phyloP scores from a whole-genome alignment of 768 basidiomycete species.

The Kwoniella dejecticola region DNA sequence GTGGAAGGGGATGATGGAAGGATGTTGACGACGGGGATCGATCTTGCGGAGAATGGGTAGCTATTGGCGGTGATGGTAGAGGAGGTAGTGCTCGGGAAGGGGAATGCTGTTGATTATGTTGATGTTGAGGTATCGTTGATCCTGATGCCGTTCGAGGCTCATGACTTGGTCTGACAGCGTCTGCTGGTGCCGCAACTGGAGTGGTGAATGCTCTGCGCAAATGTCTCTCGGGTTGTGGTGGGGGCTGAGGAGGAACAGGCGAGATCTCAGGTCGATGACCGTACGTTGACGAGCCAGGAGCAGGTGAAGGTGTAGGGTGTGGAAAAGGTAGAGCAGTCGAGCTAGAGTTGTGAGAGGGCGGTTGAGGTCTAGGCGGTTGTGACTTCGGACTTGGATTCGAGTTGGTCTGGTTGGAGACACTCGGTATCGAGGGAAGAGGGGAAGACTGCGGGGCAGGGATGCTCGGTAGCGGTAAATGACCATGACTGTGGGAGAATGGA shows the following conservation, averaged over 20 bases:
- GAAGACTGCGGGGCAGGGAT: conserved; percentile 45
- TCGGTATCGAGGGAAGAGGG: conserved; percentile 28
- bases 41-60: conserved; percentile 16
- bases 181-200: conserved; percentile 21
- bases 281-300: background rate
- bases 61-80: conserved; percentile 31
- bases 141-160: conserved; percentile 30
- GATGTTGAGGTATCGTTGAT: conserved; percentile 9
- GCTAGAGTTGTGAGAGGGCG: background rate
- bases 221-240: conserved; percentile 50
- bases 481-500: background rate
- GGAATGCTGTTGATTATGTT: conserved; percentile 20
- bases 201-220: conserved; percentile 41
- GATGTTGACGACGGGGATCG: conserved; percentile 14
- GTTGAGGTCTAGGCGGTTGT: conserved; percentile 2
- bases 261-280: conserved; percentile 12
- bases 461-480: conserved; percentile 26
- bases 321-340: background rate
- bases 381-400: conserved; percentile 6
- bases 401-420: conserved; percentile 2
- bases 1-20: conserved; percentile 12
- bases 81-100: conserved; percentile 39
- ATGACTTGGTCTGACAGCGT: conserved; percentile 14
- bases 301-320: background rate
- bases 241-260: conserved; percentile 39